A percentile compares a stretch with the other conserved stretches of the same genome.
These are phyloP conservation scores for Chrysoporthe puriensis DNA, from an alignment of 2,329 filamentous ascomycete species.

Conservation along the genomic window DNA sequence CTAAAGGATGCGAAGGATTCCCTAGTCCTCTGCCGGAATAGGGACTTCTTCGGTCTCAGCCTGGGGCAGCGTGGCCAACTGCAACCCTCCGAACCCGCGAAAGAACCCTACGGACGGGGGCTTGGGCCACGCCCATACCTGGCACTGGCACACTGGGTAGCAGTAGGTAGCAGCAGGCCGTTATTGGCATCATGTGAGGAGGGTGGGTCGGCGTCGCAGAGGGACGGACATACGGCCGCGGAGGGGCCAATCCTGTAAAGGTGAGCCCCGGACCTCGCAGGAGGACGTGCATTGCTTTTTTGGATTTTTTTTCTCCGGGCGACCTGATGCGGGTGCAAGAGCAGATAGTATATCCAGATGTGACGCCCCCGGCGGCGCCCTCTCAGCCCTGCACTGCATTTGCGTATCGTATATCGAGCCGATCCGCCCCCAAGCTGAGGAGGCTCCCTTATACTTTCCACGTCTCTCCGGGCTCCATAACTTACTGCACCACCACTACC, in stretches of 20 bases:
- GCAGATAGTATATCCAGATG: neutral
- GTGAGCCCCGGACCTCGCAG: neutral
- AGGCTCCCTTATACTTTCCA: neutral
- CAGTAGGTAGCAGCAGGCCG: no score
- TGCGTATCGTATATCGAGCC: neutral
- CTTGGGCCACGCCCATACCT: no score
- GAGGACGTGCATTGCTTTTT: neutral
- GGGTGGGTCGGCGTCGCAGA: neutral
- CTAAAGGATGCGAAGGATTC: neutral
- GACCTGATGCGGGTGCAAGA: no score
- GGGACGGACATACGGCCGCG: neutral
- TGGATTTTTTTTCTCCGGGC: no score
- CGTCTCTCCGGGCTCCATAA: no score
- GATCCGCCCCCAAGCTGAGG: neutral
- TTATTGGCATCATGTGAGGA: neutral
- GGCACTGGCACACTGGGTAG: no score
- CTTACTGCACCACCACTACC: no score
- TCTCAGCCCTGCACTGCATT: neutral
- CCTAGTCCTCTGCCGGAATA: neutral
- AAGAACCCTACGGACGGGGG: neutral
- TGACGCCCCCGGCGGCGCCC: no score
- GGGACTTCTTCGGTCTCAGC: neutral
- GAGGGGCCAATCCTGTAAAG: neutral
- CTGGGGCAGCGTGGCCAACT: neutral
- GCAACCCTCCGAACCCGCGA: neutral